Conservation (phyloP, 2,329 filamentous ascomycete genomes). For the Xylariaceae sp. region DNA sequence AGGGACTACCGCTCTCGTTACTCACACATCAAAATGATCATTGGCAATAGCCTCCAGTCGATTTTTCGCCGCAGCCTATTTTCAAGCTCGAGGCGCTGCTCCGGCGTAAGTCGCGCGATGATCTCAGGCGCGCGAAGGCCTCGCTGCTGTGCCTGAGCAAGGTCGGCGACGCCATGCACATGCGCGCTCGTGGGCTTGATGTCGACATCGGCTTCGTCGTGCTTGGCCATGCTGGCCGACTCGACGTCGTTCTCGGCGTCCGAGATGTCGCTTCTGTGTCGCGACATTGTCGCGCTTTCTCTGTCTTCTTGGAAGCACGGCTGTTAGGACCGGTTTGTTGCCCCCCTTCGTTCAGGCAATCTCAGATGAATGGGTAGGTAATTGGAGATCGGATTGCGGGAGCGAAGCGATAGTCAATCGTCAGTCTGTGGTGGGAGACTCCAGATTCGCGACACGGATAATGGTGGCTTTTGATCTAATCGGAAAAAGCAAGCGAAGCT, state of each 20-base stretch:
- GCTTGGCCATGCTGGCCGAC: neutral
- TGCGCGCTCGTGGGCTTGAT: conserved; percentile 5
- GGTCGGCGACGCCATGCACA: conserved; percentile 14
- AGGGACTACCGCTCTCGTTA: neutral
- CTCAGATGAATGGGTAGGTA: no score
- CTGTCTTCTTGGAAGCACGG: neutral
- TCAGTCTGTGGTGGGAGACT: no score
- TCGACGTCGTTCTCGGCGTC: conserved; percentile 6
- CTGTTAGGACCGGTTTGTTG: no score
- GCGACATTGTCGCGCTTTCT: conserved; percentile 1
- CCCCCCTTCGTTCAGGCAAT: no score
- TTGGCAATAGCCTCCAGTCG: conserved; percentile 61
- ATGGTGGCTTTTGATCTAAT: no score
- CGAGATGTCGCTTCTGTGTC: conserved; percentile 6
- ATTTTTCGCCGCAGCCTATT: conserved; percentile 58
- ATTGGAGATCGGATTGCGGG: no score
- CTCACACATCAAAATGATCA: conserved; percentile 60
- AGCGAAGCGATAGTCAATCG: no score
- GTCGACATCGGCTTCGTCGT: conserved; percentile 1
- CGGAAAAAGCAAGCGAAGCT: no score
- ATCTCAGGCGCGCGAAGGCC: conserved; percentile 27
- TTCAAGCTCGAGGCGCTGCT: conserved; percentile 49
- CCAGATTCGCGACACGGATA: no score
- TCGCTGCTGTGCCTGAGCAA: conserved; percentile 18
- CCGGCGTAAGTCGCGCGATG: conserved; percentile 42